Evolutionary conservation across 768 basidiomycete genomes (phyloP), one percentile per base, ranked within the genome.

Genomic region (Pleurotus tuoliensis): DNA sequence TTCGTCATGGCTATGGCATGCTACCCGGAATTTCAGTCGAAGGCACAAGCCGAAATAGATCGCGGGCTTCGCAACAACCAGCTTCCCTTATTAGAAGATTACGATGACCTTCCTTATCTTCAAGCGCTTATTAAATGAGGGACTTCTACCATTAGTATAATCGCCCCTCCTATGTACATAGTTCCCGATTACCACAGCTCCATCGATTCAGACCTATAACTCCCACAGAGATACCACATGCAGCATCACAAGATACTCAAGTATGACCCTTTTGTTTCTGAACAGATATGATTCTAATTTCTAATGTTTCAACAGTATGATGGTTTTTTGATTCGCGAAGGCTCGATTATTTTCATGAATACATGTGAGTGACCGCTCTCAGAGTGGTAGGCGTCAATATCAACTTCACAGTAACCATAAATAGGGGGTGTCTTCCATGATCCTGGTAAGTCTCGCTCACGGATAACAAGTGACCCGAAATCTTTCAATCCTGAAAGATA

Each of bases 61-160:
- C 38, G 18, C 9, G 52, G 43, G 15, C 15, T 53, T 5, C 37
- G 52, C 11, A 11, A 8, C 15, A n/a, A 39, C 22, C 52, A 39
- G 13, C 27, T 53, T 12, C 52, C 52, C 3, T 20, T 39, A 5
- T 25, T 53, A 5, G 39, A 53, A 4, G 52, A 53, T 22, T 44
- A 20, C 16, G n/a, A 20, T 5, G 30, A 40, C 16, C 20, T 53
- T 15, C 34, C 52, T 5, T 53, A 53, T 39, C 12, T 53, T 12
- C 38, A 41, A 11, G 34, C 52, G 12, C 9, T 44, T 20, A 41
- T 53, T 18, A 53, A 53, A n/a, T n/a, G n/a, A n/a, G n/a, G n/a
- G n/a, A n/a, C n/a, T n/a, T n/a, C n/a, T n/a, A n/a, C n/a, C 20
- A 34, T 9, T 2, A 5, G n/a, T 68, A 7, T 20, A 63, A 3